Evolutionary conservation across 148 eudicot genomes (phyloP).

Genomic region (Spergularia marina): DNA sequence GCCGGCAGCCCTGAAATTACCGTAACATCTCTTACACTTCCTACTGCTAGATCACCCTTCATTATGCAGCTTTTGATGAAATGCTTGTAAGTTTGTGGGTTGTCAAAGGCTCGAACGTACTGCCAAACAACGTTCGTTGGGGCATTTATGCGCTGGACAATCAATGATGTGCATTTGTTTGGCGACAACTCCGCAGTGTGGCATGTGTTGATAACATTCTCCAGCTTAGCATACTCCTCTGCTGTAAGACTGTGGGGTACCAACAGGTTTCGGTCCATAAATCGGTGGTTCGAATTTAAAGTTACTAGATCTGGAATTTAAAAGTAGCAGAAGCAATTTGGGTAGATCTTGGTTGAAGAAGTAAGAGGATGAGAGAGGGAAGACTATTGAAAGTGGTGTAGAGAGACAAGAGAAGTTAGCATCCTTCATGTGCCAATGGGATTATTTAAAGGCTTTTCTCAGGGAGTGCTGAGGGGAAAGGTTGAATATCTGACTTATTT

Average conservation of each 20-base stretch:
- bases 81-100: conserved; percentile 69
- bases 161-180: conserved; percentile 54
- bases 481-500: conserved; percentile 29
- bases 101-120: conserved; percentile 56
- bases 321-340: neutral
- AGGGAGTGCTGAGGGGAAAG: conserved; percentile 19
- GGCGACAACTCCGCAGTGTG: conserved; percentile 38
- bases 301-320: neutral
- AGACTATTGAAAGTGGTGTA: conserved; percentile 19
- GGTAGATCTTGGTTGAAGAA: conserved; percentile 14
- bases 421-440: conserved; percentile 26
- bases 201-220: conserved; percentile 34
- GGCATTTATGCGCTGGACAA: conserved; percentile 55
- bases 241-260: conserved; percentile 34
- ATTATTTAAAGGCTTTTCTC: conserved; percentile 28
- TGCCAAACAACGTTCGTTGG: conserved; percentile 51
- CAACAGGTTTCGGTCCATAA: conserved; percentile 21
- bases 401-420: conserved; percentile 15
- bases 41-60: conserved; percentile 40
- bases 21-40: conserved; percentile 47
- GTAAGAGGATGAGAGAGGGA: conserved; percentile 3
- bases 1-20: conserved; percentile 75
- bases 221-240: conserved; percentile 42
- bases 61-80: conserved; percentile 61
- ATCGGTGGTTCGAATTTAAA: neutral